Percentiles rank a stretch among this genome's conserved stretches.
These are phyloP conservation scores for Mortierella sp. DNA, from an alignment of 371 early-diverging fungal genomes.

Conservation along the genomic window DNA sequence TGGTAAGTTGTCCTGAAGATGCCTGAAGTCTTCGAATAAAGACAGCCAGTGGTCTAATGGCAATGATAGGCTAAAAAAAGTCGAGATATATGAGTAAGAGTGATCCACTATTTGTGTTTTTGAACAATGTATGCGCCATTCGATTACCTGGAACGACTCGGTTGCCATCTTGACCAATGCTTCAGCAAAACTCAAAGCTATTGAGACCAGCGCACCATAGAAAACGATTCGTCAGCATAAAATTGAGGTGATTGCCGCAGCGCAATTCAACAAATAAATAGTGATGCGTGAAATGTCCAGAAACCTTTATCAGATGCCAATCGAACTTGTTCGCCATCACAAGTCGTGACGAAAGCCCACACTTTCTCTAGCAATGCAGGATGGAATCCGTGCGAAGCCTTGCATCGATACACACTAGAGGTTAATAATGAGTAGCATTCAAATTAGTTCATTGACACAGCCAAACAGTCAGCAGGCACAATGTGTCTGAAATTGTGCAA, in stretches of 20 bases:
- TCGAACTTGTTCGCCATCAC: slow-evolving; percentile 61
- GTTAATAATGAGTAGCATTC: neutral
- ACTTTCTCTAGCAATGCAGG: slow-evolving; percentile 44
- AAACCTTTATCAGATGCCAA: slow-evolving; percentile 62
- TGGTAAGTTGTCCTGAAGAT: slow-evolving; percentile 61
- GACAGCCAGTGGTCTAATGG: slow-evolving; percentile 56
- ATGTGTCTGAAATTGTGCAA: neutral
- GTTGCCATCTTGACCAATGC: slow-evolving; percentile 61
- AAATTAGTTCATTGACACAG: neutral
- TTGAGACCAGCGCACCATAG: slow-evolving; percentile 8
- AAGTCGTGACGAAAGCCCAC: slow-evolving; percentile 62
- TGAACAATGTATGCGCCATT: neutral
- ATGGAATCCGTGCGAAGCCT: slow-evolving; percentile 51
- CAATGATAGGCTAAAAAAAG: slow-evolving; percentile 58
- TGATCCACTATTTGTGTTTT: neutral
- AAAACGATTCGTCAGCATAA: neutral
- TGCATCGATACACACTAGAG: slow-evolving; percentile 45
- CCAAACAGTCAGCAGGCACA: neutral
- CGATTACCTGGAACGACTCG: slow-evolving; percentile 38
- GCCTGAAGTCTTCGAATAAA: slow-evolving; percentile 60
- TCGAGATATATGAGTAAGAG: neutral
- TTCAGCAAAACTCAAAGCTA: slow-evolving; percentile 62
- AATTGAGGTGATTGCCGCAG: slow-evolving; percentile 26
- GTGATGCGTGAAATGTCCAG: neutral
- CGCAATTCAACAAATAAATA: slow-evolving; percentile 17